Base-by-base conservation (phyloP, 164 flowering plant genomes). In the Litsea cubeba region DNA sequence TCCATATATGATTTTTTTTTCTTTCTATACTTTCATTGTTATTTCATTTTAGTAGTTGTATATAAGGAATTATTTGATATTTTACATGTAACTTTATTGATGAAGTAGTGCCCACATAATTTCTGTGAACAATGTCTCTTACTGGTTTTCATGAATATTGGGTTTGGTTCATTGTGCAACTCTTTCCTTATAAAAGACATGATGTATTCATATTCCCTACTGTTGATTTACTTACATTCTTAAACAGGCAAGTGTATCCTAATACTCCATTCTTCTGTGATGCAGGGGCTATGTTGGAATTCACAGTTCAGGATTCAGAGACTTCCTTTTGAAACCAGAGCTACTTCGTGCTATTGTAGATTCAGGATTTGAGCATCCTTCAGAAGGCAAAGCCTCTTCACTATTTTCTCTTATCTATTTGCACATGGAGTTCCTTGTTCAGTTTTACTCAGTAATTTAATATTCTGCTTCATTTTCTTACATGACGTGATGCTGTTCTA, bases 321-420 rank as follows among this genome's bases (percentile, higher is more conserved):
- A 95, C 80, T 93, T 95, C 77, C 97, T 93, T 71, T 81, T 95
- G 81, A 95, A 93, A 88, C 98, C 98, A 70, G 98, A 93, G 82
- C 92, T 95, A 79, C 90, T 95, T 69, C 89, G 96, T 57, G 92
- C 98, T 51, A 93, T 95, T 81, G 98, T 95, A 12, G 99, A 95
- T 77, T 95, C 97, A 1, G 99, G 99, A 63, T 95, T 95, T 83
- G 99, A 95, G 87, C 99, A 95, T 84, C 99, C 99, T 58, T 95
- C 99, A 50, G 99, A 93, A 95, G 99, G 99, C 90, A 88, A 66
- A 3, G 3, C 17, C 63, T 50, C 49, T 66, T n/a, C 12, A 1
- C n/a, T 50, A 68, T 14, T 60, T 23, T 54, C 7, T 20, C 3
- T 54, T 54, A 17, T 54, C 60, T n/a, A 15, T 3, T 14, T 54